Evolutionary conservation across 2,329 filamentous ascomycete genomes (phyloP).

Genomic region (Leptodontidium sp.): DNA sequence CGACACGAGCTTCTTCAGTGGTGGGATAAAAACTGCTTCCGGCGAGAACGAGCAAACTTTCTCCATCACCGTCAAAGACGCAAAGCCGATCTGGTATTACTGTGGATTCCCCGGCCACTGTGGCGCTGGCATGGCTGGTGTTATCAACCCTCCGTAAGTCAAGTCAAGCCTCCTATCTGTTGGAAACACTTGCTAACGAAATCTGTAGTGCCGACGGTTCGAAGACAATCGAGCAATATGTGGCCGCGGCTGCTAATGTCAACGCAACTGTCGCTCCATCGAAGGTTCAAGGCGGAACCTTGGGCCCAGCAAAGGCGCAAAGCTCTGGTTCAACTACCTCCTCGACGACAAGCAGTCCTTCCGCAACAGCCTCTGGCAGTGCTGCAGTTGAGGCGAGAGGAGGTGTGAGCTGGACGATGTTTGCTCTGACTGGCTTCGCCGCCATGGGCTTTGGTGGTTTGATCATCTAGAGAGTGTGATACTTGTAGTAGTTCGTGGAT

Average conservation of each 20-base stretch:
- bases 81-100: constrained; percentile 54
- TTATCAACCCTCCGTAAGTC: constrained; percentile 52
- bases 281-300: constrained; percentile 35
- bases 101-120: constrained; percentile 52
- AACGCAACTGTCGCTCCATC: constrained; percentile 23
- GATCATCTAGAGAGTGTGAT: constrained; percentile 22
- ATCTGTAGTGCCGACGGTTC: constrained; percentile 28
- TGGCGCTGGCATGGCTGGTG: constrained; percentile 53
- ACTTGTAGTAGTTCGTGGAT: background rate
- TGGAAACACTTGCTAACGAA: background rate
- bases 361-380: constrained; percentile 19
- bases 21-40: constrained; percentile 31
- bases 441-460: constrained; percentile 32
- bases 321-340: constrained; percentile 20
- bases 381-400: constrained; percentile 28
- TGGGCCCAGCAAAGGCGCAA: constrained; percentile 23
- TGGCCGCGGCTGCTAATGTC: constrained; percentile 30
- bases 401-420: constrained; percentile 28
- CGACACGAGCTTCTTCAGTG: constrained; percentile 41
- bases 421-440: constrained; percentile 26
- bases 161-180: background rate
- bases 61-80: constrained; percentile 51
- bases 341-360: constrained; percentile 17
- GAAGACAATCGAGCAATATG: constrained; percentile 32
- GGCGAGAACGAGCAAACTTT: constrained; percentile 49